These are phyloP conservation scores for Dunaliella primolecta DNA, from an alignment of 139 green algal genomes.

Conservation along the genomic window DNA sequence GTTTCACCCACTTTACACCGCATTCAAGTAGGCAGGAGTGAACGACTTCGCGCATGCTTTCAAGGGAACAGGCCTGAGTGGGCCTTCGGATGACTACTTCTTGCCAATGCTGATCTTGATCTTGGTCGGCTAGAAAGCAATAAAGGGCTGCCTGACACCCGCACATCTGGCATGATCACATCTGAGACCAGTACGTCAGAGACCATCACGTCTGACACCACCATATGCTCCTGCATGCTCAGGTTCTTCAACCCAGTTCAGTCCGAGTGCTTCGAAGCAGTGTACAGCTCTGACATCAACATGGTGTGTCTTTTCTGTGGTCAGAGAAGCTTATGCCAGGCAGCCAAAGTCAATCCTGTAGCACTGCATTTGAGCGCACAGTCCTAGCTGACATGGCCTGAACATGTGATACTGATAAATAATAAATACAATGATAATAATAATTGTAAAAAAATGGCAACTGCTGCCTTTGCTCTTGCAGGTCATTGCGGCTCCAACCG, in stretches of 20 bases:
- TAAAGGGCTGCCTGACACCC: too few species aligned
- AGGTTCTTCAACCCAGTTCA: constrained; percentile 96
- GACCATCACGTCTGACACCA: too few species aligned
- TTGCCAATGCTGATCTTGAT: too few species aligned
- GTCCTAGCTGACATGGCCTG: too few species aligned
- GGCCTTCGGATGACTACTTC: too few species aligned
- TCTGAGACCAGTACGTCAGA: too few species aligned
- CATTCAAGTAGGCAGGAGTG: background rate
- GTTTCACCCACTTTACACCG: constrained; percentile 41
- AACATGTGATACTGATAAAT: too few species aligned
- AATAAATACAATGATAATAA: background rate
- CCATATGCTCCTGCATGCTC: too few species aligned
- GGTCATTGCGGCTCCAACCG: constrained; percentile 80
- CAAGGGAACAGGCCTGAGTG: too few species aligned
- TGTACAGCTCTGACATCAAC: constrained; percentile 57
- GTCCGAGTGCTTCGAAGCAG: constrained; percentile 75
- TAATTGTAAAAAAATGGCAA: background rate
- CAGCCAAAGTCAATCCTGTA: background rate
- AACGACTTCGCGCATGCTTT: background rate
- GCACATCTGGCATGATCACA: too few species aligned
- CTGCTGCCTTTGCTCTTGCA: constrained; percentile 25
- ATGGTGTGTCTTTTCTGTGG: constrained; percentile 50
- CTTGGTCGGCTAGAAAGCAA: too few species aligned
- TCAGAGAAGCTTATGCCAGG: background rate
- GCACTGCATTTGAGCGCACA: too few species aligned